Percentiles rank a stretch among this genome's conserved stretches.
Evolutionary conservation across 2,329 filamentous ascomycete species (phyloP).

Genomic region (Drechslerella dactyloides): DNA sequence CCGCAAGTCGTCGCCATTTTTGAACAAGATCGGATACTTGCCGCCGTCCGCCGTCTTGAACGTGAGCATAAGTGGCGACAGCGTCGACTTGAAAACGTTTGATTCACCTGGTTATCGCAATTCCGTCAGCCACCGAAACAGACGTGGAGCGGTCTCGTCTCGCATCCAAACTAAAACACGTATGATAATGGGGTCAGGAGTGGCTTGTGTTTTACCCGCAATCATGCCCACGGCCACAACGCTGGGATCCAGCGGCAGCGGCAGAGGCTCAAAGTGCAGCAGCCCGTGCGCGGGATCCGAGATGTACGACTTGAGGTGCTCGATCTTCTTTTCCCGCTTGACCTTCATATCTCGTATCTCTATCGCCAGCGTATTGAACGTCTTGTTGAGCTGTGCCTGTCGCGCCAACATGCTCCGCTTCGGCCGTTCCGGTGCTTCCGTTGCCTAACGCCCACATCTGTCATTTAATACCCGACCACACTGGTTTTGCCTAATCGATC

Average conservation of each 20-base stretch:
- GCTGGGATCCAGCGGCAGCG: conserved; percentile 85
- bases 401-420: conserved; percentile 77
- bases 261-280: conserved; percentile 78
- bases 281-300: conserved; percentile 91
- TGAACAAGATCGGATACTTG: conserved; percentile 93
- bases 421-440: conserved; percentile 34
- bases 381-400: conserved; percentile 86
- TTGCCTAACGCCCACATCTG: conserved; percentile 12
- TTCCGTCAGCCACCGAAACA: background rate
- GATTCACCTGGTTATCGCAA: conserved; percentile 68
- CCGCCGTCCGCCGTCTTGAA: conserved; percentile 80
- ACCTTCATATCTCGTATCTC: conserved; percentile 83
- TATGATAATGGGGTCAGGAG: background rate
- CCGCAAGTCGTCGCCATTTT: conserved; percentile 91
- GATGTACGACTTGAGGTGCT: conserved; percentile 81
- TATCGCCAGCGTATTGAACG: conserved; percentile 85
- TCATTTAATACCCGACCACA: background rate
- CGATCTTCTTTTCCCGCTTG: conserved; percentile 78
- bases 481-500: background rate
- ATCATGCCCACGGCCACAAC: conserved; percentile 78
- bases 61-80: conserved; percentile 87
- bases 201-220: conserved; percentile 59
- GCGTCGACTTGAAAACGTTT: conserved; percentile 91
- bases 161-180: background rate
- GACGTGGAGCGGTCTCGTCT: background rate